phyloP scores from a whole-genome alignment of 1,284 basidiomycete genomes.

The Ustilago crameri region DNA sequence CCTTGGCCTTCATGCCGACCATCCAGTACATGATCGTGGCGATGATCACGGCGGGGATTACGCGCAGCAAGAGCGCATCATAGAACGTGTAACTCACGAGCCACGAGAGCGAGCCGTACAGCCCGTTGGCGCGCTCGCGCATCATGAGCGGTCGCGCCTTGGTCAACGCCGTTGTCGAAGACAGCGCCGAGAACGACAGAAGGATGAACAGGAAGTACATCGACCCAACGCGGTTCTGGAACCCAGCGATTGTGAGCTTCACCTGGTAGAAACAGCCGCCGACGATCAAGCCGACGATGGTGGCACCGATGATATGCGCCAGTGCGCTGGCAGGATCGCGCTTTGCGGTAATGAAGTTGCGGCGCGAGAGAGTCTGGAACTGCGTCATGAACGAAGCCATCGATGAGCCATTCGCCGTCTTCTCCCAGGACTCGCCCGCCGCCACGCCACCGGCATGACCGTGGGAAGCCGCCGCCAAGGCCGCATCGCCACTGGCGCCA shows the following conservation, averaged over 20 bases:
- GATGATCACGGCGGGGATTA: slow-evolving; percentile 42
- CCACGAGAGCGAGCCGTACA: slow-evolving; percentile 52
- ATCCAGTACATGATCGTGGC: slow-evolving; percentile 55
- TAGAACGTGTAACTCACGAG: slow-evolving; percentile 49
- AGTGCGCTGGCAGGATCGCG: slow-evolving; percentile 50
- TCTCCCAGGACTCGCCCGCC: slow-evolving; percentile 33
- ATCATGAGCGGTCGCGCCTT: slow-evolving; percentile 52
- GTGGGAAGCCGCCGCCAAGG: neutral
- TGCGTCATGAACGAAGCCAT: slow-evolving; percentile 56
- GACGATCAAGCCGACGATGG: slow-evolving; percentile 48
- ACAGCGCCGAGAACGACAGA: slow-evolving; percentile 47
- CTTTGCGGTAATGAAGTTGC: slow-evolving; percentile 44
- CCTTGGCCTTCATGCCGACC: slow-evolving; percentile 51
- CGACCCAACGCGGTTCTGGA: slow-evolving; percentile 60
- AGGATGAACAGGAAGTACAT: slow-evolving; percentile 59
- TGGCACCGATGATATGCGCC: slow-evolving; percentile 49
- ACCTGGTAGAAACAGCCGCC: slow-evolving; percentile 61
- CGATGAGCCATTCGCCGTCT: slow-evolving; percentile 12
- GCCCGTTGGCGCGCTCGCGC: slow-evolving; percentile 56
- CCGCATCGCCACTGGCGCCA: slow-evolving; percentile 3
- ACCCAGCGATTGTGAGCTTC: slow-evolving; percentile 52
- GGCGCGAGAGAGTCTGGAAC: slow-evolving; percentile 33
- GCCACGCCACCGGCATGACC: slow-evolving; percentile 1
- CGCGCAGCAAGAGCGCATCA: slow-evolving; percentile 49
- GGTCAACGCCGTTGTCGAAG: slow-evolving; percentile 38